Evolutionary conservation across 2,329 filamentous ascomycete genomes (phyloP).

Genomic region (Ophiocordyceps camponoti-saundersi): DNA sequence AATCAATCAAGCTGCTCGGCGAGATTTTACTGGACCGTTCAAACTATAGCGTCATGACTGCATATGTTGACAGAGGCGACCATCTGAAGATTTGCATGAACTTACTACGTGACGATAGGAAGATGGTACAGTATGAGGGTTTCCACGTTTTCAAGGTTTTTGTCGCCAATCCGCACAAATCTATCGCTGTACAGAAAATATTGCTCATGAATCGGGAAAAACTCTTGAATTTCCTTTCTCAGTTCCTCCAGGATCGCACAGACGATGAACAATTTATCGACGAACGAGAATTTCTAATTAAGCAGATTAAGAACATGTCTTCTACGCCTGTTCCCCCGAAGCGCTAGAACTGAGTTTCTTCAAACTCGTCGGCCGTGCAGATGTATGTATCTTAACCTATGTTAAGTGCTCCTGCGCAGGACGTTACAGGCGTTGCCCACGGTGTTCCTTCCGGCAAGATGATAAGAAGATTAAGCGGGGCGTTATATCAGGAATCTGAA

Average conservation of each 20-base stretch:
- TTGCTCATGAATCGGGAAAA: constrained; percentile 92
- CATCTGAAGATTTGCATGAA: constrained; percentile 99
- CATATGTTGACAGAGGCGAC: constrained; percentile 87
- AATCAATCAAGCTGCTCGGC: constrained; percentile 92
- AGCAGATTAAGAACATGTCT: constrained; percentile 67
- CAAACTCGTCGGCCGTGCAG: no score
- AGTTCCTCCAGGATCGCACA: constrained; percentile 84
- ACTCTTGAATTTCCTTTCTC: constrained; percentile 72
- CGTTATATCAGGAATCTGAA: no score
- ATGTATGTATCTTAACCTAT: no score
- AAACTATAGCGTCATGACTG: constrained; percentile 97
- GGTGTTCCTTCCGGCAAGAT: no score
- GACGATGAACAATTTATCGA: constrained; percentile 98
- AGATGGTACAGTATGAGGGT: constrained; percentile 98
- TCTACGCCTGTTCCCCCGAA: constrained; percentile 35
- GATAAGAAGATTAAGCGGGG: no score
- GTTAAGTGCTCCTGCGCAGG: no score
- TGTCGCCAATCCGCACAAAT: constrained; percentile 96
- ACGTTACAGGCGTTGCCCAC: no score
- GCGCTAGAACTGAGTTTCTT: constrained; percentile 13
- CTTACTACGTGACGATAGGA: constrained; percentile 79
- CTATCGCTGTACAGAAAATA: constrained; percentile 87
- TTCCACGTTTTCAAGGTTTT: constrained; percentile 99
- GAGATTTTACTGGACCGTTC: constrained; percentile 88
- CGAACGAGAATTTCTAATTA: constrained; percentile 91